Evolutionary conservation across 1,139 yeast species (phyloP).

Genomic region (Yamadazyma blattariae): DNA sequence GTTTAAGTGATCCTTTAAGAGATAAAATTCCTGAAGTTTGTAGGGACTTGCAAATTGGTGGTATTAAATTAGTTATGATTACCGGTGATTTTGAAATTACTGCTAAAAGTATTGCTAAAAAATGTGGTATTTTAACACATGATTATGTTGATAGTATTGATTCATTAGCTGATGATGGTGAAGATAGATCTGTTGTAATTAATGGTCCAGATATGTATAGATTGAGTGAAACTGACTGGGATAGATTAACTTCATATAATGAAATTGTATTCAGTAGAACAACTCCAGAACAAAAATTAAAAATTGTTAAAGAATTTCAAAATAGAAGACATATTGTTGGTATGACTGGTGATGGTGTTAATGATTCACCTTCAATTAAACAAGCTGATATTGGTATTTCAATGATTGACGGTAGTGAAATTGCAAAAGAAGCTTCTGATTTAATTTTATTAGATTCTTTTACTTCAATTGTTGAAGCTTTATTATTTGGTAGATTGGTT

Average conservation of each 20-base stretch:
- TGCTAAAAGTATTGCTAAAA: constrained; percentile 50
- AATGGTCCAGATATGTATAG: constrained; percentile 37
- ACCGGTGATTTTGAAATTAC: constrained; percentile 56
- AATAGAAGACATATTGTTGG: constrained; percentile 43
- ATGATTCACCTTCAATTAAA: constrained; percentile 51
- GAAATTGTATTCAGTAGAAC: constrained; percentile 53
- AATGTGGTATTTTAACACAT: constrained; percentile 21
- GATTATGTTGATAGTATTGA: constrained; percentile 20
- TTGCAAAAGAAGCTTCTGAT: constrained; percentile 60
- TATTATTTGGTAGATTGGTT: constrained; percentile 47
- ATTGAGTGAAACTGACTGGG: constrained; percentile 45
- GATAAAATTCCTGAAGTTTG: constrained; percentile 40
- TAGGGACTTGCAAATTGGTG: constrained; percentile 40
- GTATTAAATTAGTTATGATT: constrained; percentile 49
- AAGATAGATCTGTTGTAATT: constrained; percentile 25
- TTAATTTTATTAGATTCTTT: constrained; percentile 43
- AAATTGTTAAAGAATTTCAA: constrained; percentile 49
- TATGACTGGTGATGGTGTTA: constrained; percentile 55
- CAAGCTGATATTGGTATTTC: constrained; percentile 55
- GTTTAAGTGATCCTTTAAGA: constrained; percentile 52
- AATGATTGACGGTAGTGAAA: constrained; percentile 49
- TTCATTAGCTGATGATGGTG: constrained; percentile 12
- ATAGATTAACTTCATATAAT: constrained; percentile 28
- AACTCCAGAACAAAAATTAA: constrained; percentile 52
- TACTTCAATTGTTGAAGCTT: constrained; percentile 46